Percentiles rank a stretch among this genome's conserved stretches.
Evolutionary conservation across 805 yeast species (phyloP).

Genomic region (Metschnikowia chrysomelidarum): DNA sequence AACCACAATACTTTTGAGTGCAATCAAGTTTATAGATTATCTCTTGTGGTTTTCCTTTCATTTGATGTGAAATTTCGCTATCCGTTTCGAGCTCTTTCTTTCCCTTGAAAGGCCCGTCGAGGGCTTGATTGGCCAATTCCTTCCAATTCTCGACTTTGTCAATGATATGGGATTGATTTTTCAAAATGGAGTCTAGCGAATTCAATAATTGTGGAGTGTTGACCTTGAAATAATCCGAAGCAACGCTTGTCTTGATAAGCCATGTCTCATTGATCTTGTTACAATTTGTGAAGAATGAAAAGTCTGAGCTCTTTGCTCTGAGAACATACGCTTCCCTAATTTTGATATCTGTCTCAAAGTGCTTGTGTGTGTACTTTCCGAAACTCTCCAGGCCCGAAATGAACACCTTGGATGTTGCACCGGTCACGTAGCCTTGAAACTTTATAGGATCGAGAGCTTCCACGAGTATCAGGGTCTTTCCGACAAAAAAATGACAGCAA

Average conservation of each 20-base stretch:
- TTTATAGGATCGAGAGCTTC: conserved; percentile 14
- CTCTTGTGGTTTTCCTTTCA: not conserved
- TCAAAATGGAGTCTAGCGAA: conserved; percentile 18
- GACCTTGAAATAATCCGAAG: conserved; percentile 32
- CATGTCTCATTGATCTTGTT: conserved; percentile 10
- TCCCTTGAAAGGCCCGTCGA: not conserved
- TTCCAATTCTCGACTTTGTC: conserved; percentile 12
- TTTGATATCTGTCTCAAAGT: conserved; percentile 19
- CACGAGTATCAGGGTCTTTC: not conserved
- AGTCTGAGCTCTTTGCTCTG: conserved; percentile 28
- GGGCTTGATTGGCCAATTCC: no score
- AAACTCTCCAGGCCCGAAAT: conserved; percentile 1
- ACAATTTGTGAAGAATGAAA: conserved; percentile 19
- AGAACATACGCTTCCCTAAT: conserved; percentile 19
- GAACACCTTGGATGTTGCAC: conserved; percentile 4
- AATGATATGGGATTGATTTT: conserved; percentile 6
- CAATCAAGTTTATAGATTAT: conserved; percentile 25
- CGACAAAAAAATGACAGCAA: not conserved
- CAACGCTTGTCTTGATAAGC: conserved; percentile 17
- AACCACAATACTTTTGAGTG: conserved; percentile 35
- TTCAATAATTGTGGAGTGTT: conserved; percentile 24
- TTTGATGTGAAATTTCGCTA: not conserved
- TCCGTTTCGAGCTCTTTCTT: not conserved
- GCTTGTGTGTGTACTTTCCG: conserved; percentile 7
- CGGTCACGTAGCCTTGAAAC: conserved; percentile 6